phyloP scores from a whole-genome alignment of 805 yeast genomes.

The Candida golubevii region DNA sequence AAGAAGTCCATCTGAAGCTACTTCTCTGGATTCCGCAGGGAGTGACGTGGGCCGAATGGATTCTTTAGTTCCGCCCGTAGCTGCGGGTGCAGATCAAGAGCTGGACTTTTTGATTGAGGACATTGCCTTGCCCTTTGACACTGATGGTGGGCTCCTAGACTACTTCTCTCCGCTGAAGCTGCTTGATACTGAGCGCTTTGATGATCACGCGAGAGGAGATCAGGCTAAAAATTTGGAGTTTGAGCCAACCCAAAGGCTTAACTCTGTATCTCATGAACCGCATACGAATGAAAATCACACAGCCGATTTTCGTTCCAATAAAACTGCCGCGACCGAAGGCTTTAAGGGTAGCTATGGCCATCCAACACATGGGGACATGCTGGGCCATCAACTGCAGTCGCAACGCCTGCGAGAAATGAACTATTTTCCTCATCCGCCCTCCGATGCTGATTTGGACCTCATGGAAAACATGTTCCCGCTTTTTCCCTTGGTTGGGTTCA shows the following conservation, averaged over 20 bases:
- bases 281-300: background rate
- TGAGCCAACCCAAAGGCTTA: background rate
- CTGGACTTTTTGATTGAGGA: conserved; percentile 27
- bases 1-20: conserved; percentile 2
- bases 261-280: background rate
- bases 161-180: conserved; percentile 22
- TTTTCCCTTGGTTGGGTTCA: conserved; percentile 38
- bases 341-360: background rate
- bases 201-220: background rate
- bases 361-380: background rate
- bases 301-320: background rate
- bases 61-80: background rate
- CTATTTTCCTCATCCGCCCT: conserved; percentile 15
- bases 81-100: background rate
- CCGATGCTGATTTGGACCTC: conserved; percentile 23
- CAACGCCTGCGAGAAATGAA: conserved; percentile 2
- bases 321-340: background rate
- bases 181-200: background rate
- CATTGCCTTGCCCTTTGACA: conserved; percentile 27
- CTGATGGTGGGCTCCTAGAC: conserved; percentile 38
- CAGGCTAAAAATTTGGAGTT: background rate
- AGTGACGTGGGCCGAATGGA: conserved; percentile 1
- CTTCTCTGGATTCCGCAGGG: conserved; percentile 5
- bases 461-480: conserved; percentile 39
- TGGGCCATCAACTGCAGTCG: background rate